phyloP scores from a whole-genome alignment of 306 rosid species.

The Dryas drummondii region DNA sequence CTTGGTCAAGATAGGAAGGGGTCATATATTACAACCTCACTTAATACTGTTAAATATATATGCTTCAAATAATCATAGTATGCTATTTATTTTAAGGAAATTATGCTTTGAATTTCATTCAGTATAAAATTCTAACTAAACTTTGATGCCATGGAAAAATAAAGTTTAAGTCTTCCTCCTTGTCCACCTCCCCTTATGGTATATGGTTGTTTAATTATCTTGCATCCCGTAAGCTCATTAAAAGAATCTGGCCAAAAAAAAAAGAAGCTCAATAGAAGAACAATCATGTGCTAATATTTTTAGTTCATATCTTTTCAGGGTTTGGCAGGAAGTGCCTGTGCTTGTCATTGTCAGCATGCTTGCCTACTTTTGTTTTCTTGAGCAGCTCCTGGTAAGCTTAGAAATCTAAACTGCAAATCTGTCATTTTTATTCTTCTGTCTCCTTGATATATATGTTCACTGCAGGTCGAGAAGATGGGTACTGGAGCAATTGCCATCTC shows the following conservation, averaged over 20 bases:
- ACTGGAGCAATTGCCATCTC: conserved; percentile 77
- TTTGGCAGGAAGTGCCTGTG: conserved; percentile 97
- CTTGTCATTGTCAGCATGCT: conserved; percentile 95
- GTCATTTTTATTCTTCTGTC: conserved; percentile 20
- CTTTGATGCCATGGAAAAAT: too few species aligned
- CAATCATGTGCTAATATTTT: conserved; percentile 18
- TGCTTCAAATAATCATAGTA: too few species aligned
- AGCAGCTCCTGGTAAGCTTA: conserved; percentile 80
- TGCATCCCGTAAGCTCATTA: too few species aligned
- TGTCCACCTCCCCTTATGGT: not conserved
- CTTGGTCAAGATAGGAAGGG: too few species aligned
- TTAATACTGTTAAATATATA: too few species aligned
- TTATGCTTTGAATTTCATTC: too few species aligned
- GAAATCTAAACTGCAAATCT: conserved; percentile 13
- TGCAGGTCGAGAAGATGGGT: conserved; percentile 76
- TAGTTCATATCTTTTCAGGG: conserved; percentile 45
- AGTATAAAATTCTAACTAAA: not conserved
- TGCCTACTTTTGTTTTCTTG: conserved; percentile 95
- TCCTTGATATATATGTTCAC: conserved; percentile 24
- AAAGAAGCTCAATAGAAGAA: not conserved
- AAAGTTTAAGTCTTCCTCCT: not conserved
- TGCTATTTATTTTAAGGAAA: too few species aligned
- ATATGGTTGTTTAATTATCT: not conserved
- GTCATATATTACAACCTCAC: too few species aligned
- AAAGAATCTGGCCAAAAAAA: too few species aligned